These are phyloP conservation scores for Aspergillus niger DNA, from an alignment of 2,329 filamentous ascomycete species.

Conservation along the genomic window DNA sequence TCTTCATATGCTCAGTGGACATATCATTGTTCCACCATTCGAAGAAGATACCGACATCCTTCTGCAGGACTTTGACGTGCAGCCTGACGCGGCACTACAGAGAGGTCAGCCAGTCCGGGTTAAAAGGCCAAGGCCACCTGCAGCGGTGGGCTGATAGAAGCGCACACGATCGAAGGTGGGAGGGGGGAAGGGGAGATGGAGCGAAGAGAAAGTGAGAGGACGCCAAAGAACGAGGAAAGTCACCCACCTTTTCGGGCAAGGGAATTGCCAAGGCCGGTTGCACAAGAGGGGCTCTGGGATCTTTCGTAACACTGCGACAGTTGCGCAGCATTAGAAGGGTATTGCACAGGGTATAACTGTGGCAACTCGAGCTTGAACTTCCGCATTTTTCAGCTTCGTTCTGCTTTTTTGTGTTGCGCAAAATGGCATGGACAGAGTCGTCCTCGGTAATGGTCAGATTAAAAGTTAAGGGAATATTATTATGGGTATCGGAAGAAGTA, in stretches of 20 bases:
- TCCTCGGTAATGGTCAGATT: conserved; percentile 33
- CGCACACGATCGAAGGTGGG: not conserved
- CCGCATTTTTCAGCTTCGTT: conserved; percentile 15
- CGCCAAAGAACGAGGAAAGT: conserved; percentile 7
- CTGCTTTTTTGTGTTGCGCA: conserved; percentile 29
- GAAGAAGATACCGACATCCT: conserved; percentile 39
- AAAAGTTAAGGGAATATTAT: conserved; percentile 23
- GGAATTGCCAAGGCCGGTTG: conserved; percentile 30
- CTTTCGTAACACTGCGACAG: conserved; percentile 26
- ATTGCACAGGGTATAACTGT: conserved; percentile 36
- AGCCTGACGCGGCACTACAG: conserved; percentile 39
- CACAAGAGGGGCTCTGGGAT: conserved; percentile 18
- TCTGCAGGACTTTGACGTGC: conserved; percentile 38
- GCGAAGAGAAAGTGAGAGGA: not conserved
- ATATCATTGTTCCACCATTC: conserved; percentile 44
- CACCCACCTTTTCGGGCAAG: conserved; percentile 36
- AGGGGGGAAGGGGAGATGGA: not conserved
- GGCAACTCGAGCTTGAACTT: conserved; percentile 9
- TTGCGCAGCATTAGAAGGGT: conserved; percentile 40
- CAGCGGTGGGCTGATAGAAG: not conserved
- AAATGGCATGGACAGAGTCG: conserved; percentile 29
- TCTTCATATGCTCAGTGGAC: conserved; percentile 42
- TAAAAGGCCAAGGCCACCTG: conserved; percentile 3
- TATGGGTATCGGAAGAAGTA: conserved; percentile 16
- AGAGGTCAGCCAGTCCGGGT: not conserved